Evolutionary conservation across 495 filamentous ascomycete species (phyloP), one percentile per base, ranked within the genome.

Genomic region (Chaetomidium leptoderma): DNA sequence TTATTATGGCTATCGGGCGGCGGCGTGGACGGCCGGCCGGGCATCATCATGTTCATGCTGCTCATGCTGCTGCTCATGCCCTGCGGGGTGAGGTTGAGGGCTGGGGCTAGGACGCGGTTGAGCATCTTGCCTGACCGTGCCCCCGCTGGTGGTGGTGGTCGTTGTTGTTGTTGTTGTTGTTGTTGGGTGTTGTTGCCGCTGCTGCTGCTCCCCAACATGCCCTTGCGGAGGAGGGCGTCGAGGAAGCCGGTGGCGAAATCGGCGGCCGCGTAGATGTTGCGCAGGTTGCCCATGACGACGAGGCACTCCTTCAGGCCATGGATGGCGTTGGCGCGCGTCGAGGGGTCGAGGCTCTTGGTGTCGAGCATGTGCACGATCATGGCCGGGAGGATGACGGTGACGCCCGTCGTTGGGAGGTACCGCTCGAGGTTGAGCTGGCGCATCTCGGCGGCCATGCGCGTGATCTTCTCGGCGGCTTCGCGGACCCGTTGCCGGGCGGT

Each of bases 321-420:
- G 47, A 88, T 76, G 55, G 86, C 88, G 33, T 82, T 73, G 57
- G 84, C 81, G 23, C 88, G 79, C 16, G 87, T 82, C 45, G 80
- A 82, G 17, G 81, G 81, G 56, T 89, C 81, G 42, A 80, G 85
- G 37, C 85, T 87, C 65, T 91, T 95, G 77, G 93, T 91, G 65
- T 95, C 89, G 3, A 95, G 81, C 19, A 96, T 78, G 65, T 96
- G 90, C 53, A 95, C 92, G 60, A 95, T 95, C 69, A 95, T 89
- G 13, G 91, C 90, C 3, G 91, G 91, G 5, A 95, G 82, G 11
- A 95, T 82, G 10, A 95, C 90, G 0, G 91, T 96, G 21, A 95
- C 89, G 39, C 90, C 90, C 1, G 89, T 90, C 0, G 91, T 93
- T 10, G 91, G 90, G 17, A 95, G 83, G 66, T 83, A 95, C 33